These are phyloP conservation scores for Scedosporium dehoogii DNA, from an alignment of 2,329 filamentous ascomycete species.

Conservation along the genomic window DNA sequence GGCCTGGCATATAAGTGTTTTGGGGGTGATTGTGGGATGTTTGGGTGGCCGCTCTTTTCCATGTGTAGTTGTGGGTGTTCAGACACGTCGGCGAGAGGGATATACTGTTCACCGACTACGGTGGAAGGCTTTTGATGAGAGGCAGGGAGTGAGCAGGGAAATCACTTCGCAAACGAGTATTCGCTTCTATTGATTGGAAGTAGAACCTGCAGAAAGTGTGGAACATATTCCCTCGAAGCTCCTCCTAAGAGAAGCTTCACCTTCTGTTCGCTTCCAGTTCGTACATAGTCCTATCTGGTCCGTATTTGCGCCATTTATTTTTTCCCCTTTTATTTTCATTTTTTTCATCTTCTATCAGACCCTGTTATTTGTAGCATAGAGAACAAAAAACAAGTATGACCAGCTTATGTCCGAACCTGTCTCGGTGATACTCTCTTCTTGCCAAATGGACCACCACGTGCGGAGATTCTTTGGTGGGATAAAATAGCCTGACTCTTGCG, in stretches of 20 bases:
- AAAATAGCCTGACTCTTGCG: background rate
- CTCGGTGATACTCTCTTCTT: too few species aligned
- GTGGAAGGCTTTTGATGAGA: background rate
- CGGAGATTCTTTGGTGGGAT: background rate
- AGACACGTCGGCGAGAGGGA: too few species aligned
- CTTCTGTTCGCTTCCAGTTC: background rate
- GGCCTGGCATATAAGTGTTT: background rate
- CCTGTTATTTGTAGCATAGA: slow-evolving; percentile 1
- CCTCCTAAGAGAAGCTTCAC: background rate
- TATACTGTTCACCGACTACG: too few species aligned
- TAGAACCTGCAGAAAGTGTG: background rate
- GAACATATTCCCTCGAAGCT: background rate
- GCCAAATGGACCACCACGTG: too few species aligned
- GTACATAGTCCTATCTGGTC: slow-evolving; percentile 2
- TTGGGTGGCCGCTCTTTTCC: background rate
- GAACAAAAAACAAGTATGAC: background rate
- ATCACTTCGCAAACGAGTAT: background rate
- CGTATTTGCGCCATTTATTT: background rate
- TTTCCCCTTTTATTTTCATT: background rate
- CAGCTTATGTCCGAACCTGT: background rate
- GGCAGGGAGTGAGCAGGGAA: background rate
- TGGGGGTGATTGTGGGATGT: background rate
- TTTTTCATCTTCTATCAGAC: background rate
- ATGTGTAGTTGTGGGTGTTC: background rate
- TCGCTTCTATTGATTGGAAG: background rate